Evolutionary conservation across 2,329 filamentous ascomycete species (phyloP), one percentile per base, ranked within the genome.

Genomic region (Diaporthe batatas): DNA sequence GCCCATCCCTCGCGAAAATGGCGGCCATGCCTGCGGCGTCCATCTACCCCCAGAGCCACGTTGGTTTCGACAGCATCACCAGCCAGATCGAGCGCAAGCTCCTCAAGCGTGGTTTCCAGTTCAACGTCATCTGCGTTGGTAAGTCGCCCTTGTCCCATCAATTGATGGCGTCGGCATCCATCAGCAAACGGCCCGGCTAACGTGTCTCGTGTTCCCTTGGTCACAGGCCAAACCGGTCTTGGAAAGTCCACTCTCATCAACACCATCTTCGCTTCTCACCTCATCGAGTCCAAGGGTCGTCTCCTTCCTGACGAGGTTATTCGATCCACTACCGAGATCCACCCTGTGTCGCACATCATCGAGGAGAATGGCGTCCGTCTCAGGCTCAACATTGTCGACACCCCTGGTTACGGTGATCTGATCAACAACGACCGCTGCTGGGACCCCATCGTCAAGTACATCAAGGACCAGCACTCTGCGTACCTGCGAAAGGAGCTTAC

Each of bases 391-490:
- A 99, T 99, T 81, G 96, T 99, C 81, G 96, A 99, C 83, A 99
- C 96, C 76, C 96, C 96, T 76, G 96, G 96, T 77, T 99, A 99
- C 81, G 96, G 96, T 81, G 96, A 99, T 81, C 91, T 98, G 82
- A 96, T 99, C 85, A 99, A 99, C 91, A 99, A 99, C 85, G 96
- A 99, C 87, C 93, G 96, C 90, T 99, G 96, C 92, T 99, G 96
- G 96, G 96, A 99, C 83, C 96, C 96, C 76, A 99, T 99, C 83
- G 96, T 99, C 89, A 99, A 99, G 89, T 99, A 99, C 87, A 99
- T 99, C 90, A 99, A 99, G 90, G 96, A 99, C 86, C 96, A 99
- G 89, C 96, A 99, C 89, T 98, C 95, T 69, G 96, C 96, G 80
- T 99, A 98, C 88, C 91, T 99, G 79, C 94, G 96, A 85, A 99